phyloP scores from a whole-genome alignment of 352 stramenopile genomes.

The Phytophthora palmivora region DNA sequence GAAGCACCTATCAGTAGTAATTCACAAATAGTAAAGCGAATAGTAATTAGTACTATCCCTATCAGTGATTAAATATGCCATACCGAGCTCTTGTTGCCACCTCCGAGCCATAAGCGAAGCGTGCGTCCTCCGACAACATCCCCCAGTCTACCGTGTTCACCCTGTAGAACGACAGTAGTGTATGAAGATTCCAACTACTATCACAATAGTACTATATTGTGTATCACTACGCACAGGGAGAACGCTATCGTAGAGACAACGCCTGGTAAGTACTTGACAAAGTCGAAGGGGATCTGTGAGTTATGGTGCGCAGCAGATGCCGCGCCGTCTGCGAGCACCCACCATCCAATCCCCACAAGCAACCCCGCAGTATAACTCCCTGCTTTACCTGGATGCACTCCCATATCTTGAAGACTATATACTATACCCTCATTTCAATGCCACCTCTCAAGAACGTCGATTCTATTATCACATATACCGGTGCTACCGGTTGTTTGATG shows the following conservation, averaged over 20 bases:
- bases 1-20: constrained; percentile 41
- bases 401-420: constrained; percentile 27
- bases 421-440: neutral
- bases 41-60: constrained; percentile 3
- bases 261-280: constrained; percentile 64
- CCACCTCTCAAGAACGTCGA: too few relatives aligned
- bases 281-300: constrained; percentile 68
- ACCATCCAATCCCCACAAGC: constrained; percentile 67
- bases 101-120: constrained; percentile 52
- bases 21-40: neutral
- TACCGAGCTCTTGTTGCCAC: constrained; percentile 55
- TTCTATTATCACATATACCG: too few relatives aligned
- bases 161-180: constrained; percentile 21
- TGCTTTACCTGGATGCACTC: constrained; percentile 40
- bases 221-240: constrained; percentile 44
- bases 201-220: constrained; percentile 4
- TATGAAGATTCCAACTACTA: constrained; percentile 1
- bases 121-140: constrained; percentile 59
- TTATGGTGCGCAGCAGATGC: constrained; percentile 47
- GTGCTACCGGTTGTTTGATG: too few relatives aligned
- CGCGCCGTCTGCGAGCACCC: constrained; percentile 64
- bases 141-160: constrained; percentile 74
- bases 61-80: neutral
- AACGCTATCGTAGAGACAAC: constrained; percentile 65
- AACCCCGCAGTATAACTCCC: constrained; percentile 58